Evolutionary conservation across 2,329 filamentous ascomycete species (phyloP).

Genomic region (Tricladium varicosporioides): DNA sequence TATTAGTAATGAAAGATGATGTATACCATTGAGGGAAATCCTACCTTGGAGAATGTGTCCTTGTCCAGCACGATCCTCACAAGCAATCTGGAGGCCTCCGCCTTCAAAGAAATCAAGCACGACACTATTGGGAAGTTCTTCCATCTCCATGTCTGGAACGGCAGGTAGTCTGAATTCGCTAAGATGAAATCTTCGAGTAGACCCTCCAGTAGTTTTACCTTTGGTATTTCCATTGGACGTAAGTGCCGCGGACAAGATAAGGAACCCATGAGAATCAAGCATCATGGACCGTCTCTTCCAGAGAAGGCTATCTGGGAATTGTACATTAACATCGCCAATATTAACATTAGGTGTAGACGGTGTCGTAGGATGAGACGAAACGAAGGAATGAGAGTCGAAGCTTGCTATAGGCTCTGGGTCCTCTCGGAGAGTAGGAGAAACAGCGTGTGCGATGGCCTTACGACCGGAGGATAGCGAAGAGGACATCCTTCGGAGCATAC

Average conservation of each 20-base stretch:
- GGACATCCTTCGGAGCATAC: constrained; percentile 67
- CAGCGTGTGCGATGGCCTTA: constrained; percentile 34
- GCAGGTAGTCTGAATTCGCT: constrained; percentile 78
- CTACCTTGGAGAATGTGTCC: constrained; percentile 46
- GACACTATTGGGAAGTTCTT: constrained; percentile 88
- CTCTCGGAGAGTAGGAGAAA: constrained; percentile 36
- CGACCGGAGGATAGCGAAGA: constrained; percentile 47
- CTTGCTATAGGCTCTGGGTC: constrained; percentile 35
- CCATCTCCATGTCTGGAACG: constrained; percentile 83
- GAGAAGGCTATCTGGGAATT: constrained; percentile 92
- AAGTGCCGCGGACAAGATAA: constrained; percentile 73
- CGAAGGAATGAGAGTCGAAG: constrained; percentile 32
- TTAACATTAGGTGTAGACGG: constrained; percentile 24
- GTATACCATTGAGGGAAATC: constrained; percentile 5
- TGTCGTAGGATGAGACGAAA: constrained; percentile 36
- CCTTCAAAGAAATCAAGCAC: constrained; percentile 60
- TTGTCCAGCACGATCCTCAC: constrained; percentile 60
- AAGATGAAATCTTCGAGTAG: constrained; percentile 78
- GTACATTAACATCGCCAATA: constrained; percentile 84
- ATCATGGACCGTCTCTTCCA: constrained; percentile 94
- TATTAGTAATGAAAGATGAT: constrained; percentile 11
- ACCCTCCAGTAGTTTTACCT: constrained; percentile 52
- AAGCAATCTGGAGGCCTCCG: constrained; percentile 63
- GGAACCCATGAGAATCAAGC: constrained; percentile 78
- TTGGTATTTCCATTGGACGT: constrained; percentile 42